Percentiles rank a stretch among this genome's conserved stretches.
Evolutionary conservation across 805 yeast genomes (phyloP).

Genomic region (Yamadazyma ubonensis): DNA sequence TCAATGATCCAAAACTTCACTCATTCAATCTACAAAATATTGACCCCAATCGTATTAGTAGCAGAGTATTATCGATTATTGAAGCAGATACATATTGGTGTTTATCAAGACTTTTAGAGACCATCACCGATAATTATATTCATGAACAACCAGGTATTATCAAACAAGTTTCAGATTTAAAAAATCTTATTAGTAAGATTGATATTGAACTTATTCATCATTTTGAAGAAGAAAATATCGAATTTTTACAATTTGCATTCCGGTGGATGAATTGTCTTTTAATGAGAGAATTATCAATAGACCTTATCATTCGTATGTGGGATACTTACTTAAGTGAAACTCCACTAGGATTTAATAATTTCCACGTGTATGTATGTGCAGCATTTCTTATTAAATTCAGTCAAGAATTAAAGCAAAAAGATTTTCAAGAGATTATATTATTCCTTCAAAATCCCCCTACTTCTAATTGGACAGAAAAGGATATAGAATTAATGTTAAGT

Average conservation of each 20-base stretch:
- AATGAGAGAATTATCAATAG: constrained; percentile 87
- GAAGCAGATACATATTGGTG: constrained; percentile 99
- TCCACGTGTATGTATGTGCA: constrained; percentile 96
- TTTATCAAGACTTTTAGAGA: constrained; percentile 82
- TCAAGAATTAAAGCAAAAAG: constrained; percentile 73
- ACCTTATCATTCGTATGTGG: constrained; percentile 91
- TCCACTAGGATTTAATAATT: constrained; percentile 79
- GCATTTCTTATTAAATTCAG: constrained; percentile 92
- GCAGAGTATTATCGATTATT: constrained; percentile 60
- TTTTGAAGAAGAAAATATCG: constrained; percentile 78
- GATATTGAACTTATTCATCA: constrained; percentile 74
- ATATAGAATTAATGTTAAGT: constrained; percentile 85
- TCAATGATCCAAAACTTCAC: constrained; percentile 24
- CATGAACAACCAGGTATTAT: constrained; percentile 98
- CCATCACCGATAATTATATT: constrained; percentile 93
- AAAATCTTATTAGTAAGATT: constrained; percentile 74
- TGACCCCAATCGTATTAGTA: constrained; percentile 62
- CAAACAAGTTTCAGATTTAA: constrained; percentile 80
- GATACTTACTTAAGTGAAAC: constrained; percentile 84
- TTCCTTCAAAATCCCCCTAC: constrained; percentile 92
- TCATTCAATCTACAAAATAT: constrained; percentile 47
- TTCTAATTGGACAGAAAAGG: constrained; percentile 78
- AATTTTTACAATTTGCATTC: constrained; percentile 92
- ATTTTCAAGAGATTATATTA: constrained; percentile 91
- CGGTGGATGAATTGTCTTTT: constrained; percentile 98